phyloP scores from a whole-genome alignment of 116 monocot genomes.

The Dioscorea cayenensis region DNA sequence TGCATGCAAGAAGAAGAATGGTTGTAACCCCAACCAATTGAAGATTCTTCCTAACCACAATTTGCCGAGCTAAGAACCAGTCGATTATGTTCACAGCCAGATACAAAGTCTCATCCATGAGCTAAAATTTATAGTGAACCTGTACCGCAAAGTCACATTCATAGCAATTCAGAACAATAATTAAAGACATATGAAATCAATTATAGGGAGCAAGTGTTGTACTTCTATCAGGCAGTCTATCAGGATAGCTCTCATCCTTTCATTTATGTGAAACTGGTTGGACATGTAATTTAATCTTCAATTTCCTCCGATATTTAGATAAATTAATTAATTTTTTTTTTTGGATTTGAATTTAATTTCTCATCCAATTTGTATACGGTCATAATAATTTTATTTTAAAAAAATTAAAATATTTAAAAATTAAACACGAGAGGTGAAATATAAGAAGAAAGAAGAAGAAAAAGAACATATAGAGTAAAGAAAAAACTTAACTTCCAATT shows the following conservation, averaged over 20 bases:
- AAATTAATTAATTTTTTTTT: too few relatives aligned
- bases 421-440: too few relatives aligned
- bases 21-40: constrained; percentile 80
- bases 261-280: constrained; percentile 68
- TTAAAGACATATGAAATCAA: neutral
- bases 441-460: too few relatives aligned
- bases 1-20: constrained; percentile 82
- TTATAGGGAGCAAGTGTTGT: neutral
- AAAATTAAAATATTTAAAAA: too few relatives aligned
- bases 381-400: too few relatives aligned
- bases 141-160: constrained; percentile 2
- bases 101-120: constrained; percentile 71
- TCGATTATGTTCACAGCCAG: constrained; percentile 78
- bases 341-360: too few relatives aligned
- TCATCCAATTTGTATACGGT: too few relatives aligned
- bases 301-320: too few relatives aligned
- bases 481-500: too few relatives aligned
- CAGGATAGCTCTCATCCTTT: constrained; percentile 73
- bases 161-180: neutral
- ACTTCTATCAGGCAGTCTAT: constrained; percentile 91
- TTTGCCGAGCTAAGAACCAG: constrained; percentile 50
- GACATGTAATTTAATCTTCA: constrained; percentile 73
- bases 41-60: constrained; percentile 65
- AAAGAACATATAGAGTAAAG: too few relatives aligned
- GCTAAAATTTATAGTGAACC: constrained; percentile 83